Conservation (phyloP, 2,329 filamentous ascomycete genomes). For the Leptographium procerum region DNA sequence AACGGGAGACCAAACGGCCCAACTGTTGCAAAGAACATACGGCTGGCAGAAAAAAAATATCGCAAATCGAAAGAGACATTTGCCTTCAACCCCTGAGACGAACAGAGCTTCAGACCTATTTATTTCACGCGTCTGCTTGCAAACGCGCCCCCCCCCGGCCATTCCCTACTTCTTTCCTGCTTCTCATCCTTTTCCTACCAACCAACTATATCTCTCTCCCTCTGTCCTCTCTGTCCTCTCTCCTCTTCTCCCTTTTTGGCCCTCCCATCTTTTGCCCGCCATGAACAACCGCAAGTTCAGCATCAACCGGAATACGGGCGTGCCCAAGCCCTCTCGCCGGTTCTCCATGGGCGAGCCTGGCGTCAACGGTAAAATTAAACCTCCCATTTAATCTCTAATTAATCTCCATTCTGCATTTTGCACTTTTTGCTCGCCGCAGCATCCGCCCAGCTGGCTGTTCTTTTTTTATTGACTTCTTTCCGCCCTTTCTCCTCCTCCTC, state of each 20-base stretch:
- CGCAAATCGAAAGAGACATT: not conserved
- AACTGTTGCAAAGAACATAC: not conserved
- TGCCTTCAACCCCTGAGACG: not conserved
- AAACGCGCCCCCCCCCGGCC: not conserved
- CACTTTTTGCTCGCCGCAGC: not conserved
- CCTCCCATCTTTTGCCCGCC: conserved; percentile 9
- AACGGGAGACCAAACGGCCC: not conserved
- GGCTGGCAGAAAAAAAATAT: conserved; percentile 1
- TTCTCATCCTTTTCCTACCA: not conserved
- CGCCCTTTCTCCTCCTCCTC: conserved; percentile 1
- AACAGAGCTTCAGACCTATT: not conserved
- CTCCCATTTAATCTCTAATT: too few relatives aligned
- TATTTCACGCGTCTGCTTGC: not conserved
- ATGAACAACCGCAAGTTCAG: conserved; percentile 52
- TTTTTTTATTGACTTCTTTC: not conserved
- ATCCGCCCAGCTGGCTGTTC: not conserved
- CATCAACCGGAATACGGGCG: conserved; percentile 54
- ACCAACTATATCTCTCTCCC: too few relatives aligned
- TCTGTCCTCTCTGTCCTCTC: not conserved
- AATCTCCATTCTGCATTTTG: not conserved
- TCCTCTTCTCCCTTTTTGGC: not conserved
- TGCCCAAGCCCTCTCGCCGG: conserved; percentile 42
- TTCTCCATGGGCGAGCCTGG: conserved; percentile 50
- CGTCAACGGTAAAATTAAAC: conserved; percentile 40
- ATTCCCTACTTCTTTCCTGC: not conserved